A percentile compares a stretch with the other conserved stretches of the same genome.
These are phyloP conservation scores for Arthrobotrys sphaeroides DNA, from an alignment of 2,329 filamentous ascomycete species.

Conservation along the genomic window DNA sequence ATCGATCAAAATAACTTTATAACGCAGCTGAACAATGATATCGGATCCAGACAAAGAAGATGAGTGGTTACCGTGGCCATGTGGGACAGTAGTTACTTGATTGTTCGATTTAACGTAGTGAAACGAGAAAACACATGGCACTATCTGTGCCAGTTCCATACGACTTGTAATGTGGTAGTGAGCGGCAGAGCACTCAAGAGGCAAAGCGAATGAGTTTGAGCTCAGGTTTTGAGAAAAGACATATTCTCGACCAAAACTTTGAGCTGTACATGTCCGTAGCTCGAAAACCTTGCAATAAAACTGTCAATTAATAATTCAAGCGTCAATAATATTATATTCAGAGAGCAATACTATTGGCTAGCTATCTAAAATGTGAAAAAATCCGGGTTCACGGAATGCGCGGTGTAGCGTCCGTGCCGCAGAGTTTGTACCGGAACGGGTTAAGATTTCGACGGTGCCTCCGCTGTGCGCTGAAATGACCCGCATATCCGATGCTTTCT, in stretches of 20 bases:
- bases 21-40: background rate
- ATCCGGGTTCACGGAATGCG: background rate
- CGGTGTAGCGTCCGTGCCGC: background rate
- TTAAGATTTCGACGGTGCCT: slow-evolving; percentile 14
- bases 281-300: background rate
- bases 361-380: background rate
- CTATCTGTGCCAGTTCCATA: background rate
- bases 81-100: background rate
- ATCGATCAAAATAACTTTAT: background rate
- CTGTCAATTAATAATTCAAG: background rate
- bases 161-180: background rate
- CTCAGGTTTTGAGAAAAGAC: background rate
- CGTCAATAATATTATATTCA: background rate
- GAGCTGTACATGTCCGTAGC: background rate
- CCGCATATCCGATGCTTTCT: background rate
- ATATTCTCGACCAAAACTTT: background rate
- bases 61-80: background rate
- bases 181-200: background rate
- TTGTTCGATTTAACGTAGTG: background rate
- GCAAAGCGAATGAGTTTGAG: too few species aligned
- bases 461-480: background rate
- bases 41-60: background rate
- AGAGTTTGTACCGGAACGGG: background rate
- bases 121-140: background rate
- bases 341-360: background rate